phyloP scores from a whole-genome alignment of 805 yeast genomes.

The Candida quercuum region DNA sequence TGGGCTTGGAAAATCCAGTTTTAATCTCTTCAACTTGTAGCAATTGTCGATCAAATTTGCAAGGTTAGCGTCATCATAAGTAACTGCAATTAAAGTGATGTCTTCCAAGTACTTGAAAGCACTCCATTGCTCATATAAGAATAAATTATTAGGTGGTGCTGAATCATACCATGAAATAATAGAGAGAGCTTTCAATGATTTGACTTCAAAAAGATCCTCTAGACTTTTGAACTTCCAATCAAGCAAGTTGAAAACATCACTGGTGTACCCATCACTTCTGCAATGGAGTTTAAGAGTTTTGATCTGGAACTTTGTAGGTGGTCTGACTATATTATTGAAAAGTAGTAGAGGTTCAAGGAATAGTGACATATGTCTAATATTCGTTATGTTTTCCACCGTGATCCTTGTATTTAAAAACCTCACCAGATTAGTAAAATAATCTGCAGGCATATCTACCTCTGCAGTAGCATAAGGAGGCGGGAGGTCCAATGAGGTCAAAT shows the following conservation, averaged over 20 bases:
- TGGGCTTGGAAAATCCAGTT: conserved; percentile 34
- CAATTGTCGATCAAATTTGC: conserved; percentile 28
- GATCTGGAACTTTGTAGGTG: conserved; percentile 26
- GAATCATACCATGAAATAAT: conserved; percentile 39
- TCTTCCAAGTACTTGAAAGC: conserved; percentile 33
- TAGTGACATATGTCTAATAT: conserved; percentile 24
- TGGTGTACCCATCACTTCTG: conserved; percentile 33
- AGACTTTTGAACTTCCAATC: conserved; percentile 20
- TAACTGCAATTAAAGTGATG: conserved; percentile 35
- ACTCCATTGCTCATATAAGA: conserved; percentile 31
- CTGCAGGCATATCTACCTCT: conserved; percentile 21
- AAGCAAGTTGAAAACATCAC: conserved; percentile 22
- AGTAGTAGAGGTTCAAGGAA: conserved; percentile 35
- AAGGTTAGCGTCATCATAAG: conserved; percentile 25
- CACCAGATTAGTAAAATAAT: conserved; percentile 27
- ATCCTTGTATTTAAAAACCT: conserved; percentile 24
- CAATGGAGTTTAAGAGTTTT: conserved; percentile 35
- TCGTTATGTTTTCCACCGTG: conserved; percentile 6
- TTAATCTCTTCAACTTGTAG: conserved; percentile 28
- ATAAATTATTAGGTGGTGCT: conserved; percentile 26
- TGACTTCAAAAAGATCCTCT: conserved; percentile 31
- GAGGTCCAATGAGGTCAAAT: conserved; percentile 18
- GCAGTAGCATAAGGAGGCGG: conserved; percentile 33
- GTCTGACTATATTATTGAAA: conserved; percentile 26
- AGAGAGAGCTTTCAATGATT: conserved; percentile 30